Conservation (phyloP, 805 yeast genomes). For the Candida sphagnicola region DNA sequence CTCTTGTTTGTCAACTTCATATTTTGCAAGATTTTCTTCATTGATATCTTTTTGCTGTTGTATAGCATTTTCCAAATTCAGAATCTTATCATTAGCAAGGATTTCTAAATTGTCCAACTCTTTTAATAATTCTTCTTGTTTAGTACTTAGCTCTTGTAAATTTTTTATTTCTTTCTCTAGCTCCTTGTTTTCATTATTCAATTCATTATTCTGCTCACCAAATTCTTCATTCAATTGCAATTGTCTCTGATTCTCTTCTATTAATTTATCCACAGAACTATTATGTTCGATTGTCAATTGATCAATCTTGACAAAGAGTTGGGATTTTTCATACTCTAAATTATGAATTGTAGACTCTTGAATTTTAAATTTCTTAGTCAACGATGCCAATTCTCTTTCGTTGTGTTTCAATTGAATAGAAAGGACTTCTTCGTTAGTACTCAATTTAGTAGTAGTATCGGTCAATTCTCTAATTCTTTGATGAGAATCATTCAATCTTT, state of each 20-base stretch:
- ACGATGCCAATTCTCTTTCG: constrained; percentile 23
- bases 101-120: constrained; percentile 19
- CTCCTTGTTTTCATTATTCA: constrained; percentile 6
- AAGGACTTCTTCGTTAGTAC: constrained; percentile 17
- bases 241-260: constrained; percentile 3
- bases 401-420: constrained; percentile 22
- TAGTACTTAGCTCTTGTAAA: constrained; percentile 10
- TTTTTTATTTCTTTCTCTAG: constrained; percentile 5
- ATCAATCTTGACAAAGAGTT: background rate
- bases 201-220: constrained; percentile 4
- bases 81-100: constrained; percentile 19
- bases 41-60: constrained; percentile 1
- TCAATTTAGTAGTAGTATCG: constrained; percentile 11
- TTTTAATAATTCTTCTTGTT: constrained; percentile 19
- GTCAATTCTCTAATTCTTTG: constrained; percentile 16
- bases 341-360: constrained; percentile 10
- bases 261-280: background rate
- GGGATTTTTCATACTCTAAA: constrained; percentile 3
- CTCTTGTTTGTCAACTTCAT: background rate
- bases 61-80: constrained; percentile 11
- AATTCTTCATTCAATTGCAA: constrained; percentile 2
- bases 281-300: constrained; percentile 1
- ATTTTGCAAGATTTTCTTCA: background rate
- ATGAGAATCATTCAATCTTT: constrained; percentile 1
- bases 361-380: constrained; percentile 19